Base-by-base conservation (phyloP, 2,329 filamentous ascomycete genomes). In the Verticillium nonalfalfae region DNA sequence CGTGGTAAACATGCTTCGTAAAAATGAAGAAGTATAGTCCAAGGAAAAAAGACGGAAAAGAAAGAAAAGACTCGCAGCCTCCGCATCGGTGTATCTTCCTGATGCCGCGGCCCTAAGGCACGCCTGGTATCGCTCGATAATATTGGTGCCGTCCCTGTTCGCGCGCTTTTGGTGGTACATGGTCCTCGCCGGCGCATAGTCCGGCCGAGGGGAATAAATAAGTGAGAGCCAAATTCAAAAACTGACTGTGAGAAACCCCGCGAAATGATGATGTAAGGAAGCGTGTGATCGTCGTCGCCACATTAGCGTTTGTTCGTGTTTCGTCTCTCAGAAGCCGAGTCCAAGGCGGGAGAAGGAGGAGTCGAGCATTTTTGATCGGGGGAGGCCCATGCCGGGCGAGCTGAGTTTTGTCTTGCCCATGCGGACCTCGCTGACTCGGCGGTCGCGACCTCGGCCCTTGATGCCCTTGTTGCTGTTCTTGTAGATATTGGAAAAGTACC, bases 381-480 rank as follows among this genome's bases (percentile, higher is more conserved):
- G 40, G 2, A 50, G 40, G n/a, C 40, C 40, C 40, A 50, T 50
- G n/a, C 40, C 40, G 18, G 40, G 40, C n/a, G 40, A 50, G 40
- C 5, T 18, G 40, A 50, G 40, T 18, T 50, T 50, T 18, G 68
- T 57, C 59, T 66, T 35, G 66, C 68, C 56, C 63, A 63, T 61
- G 60, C 67, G 57, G 62, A 55, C 15, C 65, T 67, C 66, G 56
- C 72, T 72, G 60, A 93, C 89, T 62, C 86, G 87, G 61, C 91
- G 83, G 68, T 93, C 90, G 72, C 94, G 95, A 54, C 95, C 95
- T 56, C 95, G 87, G 11, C 95, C 95, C 76, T 97, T 98, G 80
- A 98, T 97, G 1, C 95, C 95, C 75, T 97, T 97, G 83, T 98
- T 98, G 77, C 90, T 93, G 77, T 98, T 96, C 80, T 96, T 97